A percentile compares a stretch with the other conserved stretches of the same genome.
Conservation (phyloP, 140 eudicot species). For the Erigeron philadelphicus region DNA sequence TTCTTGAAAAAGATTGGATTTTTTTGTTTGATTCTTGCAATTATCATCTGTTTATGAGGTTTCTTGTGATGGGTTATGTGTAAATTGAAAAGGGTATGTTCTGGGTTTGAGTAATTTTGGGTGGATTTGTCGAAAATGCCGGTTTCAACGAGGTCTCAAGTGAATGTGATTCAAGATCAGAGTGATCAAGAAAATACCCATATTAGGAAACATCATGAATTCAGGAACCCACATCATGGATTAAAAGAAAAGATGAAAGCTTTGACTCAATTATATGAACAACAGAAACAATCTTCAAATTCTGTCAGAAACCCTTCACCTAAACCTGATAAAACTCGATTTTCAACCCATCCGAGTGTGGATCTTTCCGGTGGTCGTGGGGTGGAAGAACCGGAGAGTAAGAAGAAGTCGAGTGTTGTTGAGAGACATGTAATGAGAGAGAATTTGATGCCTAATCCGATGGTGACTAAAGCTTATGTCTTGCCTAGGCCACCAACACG, state of each 20-base stretch:
- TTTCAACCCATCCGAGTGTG: constrained; percentile 43
- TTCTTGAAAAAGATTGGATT: background rate
- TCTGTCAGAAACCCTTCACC: constrained; percentile 33
- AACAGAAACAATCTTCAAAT: constrained; percentile 50
- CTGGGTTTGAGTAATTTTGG: constrained; percentile 15
- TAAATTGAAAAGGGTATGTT: constrained; percentile 39
- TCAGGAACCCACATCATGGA: constrained; percentile 74
- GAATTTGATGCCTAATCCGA: constrained; percentile 11
- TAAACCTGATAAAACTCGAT: constrained; percentile 26
- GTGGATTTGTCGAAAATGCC: constrained; percentile 42
- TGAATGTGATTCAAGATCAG: constrained; percentile 32
- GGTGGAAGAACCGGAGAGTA: constrained; percentile 28
- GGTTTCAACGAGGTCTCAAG: constrained; percentile 75
- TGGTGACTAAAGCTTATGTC: no score
- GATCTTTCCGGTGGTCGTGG: constrained; percentile 35
- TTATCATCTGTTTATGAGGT: constrained; percentile 23
- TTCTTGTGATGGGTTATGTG: constrained; percentile 20
- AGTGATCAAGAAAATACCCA: constrained; percentile 38
- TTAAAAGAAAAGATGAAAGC: constrained; percentile 88
- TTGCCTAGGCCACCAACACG: no score
- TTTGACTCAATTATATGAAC: constrained; percentile 67
- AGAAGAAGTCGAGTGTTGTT: constrained; percentile 20
- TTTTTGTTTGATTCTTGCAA: constrained; percentile 8
- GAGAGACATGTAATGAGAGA: constrained; percentile 48
- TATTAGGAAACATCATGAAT: constrained; percentile 27